These are phyloP conservation scores for Clonostachys solani DNA, from an alignment of 2,329 filamentous ascomycete genomes.

Conservation along the genomic window DNA sequence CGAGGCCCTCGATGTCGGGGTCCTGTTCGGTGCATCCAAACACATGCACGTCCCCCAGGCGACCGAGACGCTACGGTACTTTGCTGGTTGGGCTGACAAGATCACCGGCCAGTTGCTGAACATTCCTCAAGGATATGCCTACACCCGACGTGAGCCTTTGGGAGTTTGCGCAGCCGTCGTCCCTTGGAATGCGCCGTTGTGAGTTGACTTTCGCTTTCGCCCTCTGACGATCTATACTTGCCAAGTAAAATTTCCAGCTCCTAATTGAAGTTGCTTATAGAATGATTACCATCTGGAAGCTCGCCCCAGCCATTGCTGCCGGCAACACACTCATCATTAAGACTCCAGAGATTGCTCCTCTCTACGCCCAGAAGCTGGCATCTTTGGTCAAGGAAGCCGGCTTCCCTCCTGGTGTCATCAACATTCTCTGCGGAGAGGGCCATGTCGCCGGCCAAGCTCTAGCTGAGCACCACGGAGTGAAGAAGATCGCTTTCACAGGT, in stretches of 20 bases:
- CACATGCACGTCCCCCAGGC: constrained; percentile 70
- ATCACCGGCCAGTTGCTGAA: constrained; percentile 84
- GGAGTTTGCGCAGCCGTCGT: constrained; percentile 64
- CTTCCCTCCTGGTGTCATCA: constrained; percentile 69
- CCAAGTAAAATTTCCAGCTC: neutral
- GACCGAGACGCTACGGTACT: constrained; percentile 67
- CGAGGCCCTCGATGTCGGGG: constrained; percentile 82
- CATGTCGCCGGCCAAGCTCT: constrained; percentile 61
- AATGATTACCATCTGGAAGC: constrained; percentile 33
- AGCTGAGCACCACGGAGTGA: constrained; percentile 56
- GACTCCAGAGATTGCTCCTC: constrained; percentile 57
- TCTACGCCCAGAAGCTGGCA: constrained; percentile 55
- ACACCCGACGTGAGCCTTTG: constrained; percentile 71
- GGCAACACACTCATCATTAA: constrained; percentile 58
- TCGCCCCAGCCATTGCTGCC: constrained; percentile 59
- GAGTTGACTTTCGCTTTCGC: neutral
- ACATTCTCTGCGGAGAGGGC: constrained; percentile 65
- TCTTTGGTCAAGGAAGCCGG: constrained; percentile 63
- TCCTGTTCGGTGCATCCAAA: constrained; percentile 37
- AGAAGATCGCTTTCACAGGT: constrained; percentile 72
- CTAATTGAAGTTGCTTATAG: neutral
- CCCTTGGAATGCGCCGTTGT: constrained; percentile 67
- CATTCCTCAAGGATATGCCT: constrained; percentile 76
- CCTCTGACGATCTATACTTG: neutral
- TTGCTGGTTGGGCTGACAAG: constrained; percentile 87